Evolutionary conservation across 2,329 filamentous ascomycete genomes (phyloP), one percentile per base, ranked within the genome.

Genomic region (Remersonia thermophila): DNA sequence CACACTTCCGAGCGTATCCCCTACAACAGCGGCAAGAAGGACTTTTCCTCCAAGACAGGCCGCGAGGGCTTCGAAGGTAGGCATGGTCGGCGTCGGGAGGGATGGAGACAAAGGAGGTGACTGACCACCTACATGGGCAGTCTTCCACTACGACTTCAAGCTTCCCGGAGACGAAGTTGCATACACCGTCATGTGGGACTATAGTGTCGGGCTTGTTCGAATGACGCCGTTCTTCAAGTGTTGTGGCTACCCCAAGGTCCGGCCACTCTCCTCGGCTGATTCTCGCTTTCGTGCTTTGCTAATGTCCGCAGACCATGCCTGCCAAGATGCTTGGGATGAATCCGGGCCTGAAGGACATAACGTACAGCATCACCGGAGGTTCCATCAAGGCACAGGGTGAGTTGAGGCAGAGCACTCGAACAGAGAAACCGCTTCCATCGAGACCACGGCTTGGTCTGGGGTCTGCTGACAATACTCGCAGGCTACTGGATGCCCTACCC

Each of bases 171-270:
- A 81, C 31, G 69, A 78, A 2, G 69, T 67, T 44, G 66, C 72
- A 35, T 87, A 81, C 55, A 74, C 73, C 1, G 77, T 96, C 42
- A 86, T 95, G 74, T 98, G 91, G 91, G 91, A 98, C 58, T 95
- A 95, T 62, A 89, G 93, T 50, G 76, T 89, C 43, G 91, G 91
- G 7, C 77, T 96, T 20, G 87, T 96, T 43, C 79, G 89, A 43
- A 93, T 93, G 59, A 95, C 87, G 2, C 82, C 86, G 18, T 83
- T 96, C 54, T 96, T 96, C 70, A 94, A 94, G 57, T 86, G 83
- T 47, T 80, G 79, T 55, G 77, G 80, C 45, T 89, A 89, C 53
- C 72, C 80, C 45, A 98, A 98, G 76, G 89, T 86, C 55, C 53
- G 65, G n/a, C n/a, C n/a, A n/a, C n/a, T n/a, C n/a, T 37, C 12